Conservation (phyloP, 108 stramenopile species). For the Aurantiochytrium sp. region DNA sequence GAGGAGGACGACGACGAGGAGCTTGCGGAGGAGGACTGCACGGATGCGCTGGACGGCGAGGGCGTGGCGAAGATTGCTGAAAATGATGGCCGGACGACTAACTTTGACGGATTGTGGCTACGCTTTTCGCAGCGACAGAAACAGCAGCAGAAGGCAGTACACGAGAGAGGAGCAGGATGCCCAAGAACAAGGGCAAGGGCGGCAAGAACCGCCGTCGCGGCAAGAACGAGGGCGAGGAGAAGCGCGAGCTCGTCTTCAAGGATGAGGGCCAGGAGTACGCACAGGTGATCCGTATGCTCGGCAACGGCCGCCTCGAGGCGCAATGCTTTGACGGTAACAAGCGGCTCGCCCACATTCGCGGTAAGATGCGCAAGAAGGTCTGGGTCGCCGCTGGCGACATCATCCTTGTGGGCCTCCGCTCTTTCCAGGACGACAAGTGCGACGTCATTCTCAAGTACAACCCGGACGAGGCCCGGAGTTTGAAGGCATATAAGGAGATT, state of each 20-base stretch:
- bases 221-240: slow-evolving; percentile 98
- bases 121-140: too few species aligned
- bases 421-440: slow-evolving; percentile 99
- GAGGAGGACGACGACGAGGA: too few species aligned
- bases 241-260: slow-evolving; percentile 98
- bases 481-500: slow-evolving; percentile 97
- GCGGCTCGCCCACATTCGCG: slow-evolving; percentile 95
- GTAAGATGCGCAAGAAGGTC: slow-evolving; percentile 99
- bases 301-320: slow-evolving; percentile 94
- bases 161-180: slow-evolving; percentile 32
- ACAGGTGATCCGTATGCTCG: slow-evolving; percentile 95
- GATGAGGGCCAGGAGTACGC: slow-evolving; percentile 77
- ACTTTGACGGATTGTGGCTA: too few species aligned
- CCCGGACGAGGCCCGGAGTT: slow-evolving; percentile 96
- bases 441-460: slow-evolving; percentile 98
- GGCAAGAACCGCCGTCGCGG: slow-evolving; percentile 97
- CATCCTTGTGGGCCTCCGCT: slow-evolving; percentile 90
- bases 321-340: slow-evolving; percentile 98
- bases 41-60: too few species aligned
- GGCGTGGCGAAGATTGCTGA: too few species aligned
- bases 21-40: too few species aligned
- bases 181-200: slow-evolving; percentile 84
- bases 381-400: slow-evolving; percentile 97
- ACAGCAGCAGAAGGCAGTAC: not conserved
- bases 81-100: too few species aligned